A percentile compares a stretch with the other conserved stretches of the same genome.
Evolutionary conservation across 2,329 filamentous ascomycete genomes (phyloP).

Genomic region (Microsporum ferrugineum): DNA sequence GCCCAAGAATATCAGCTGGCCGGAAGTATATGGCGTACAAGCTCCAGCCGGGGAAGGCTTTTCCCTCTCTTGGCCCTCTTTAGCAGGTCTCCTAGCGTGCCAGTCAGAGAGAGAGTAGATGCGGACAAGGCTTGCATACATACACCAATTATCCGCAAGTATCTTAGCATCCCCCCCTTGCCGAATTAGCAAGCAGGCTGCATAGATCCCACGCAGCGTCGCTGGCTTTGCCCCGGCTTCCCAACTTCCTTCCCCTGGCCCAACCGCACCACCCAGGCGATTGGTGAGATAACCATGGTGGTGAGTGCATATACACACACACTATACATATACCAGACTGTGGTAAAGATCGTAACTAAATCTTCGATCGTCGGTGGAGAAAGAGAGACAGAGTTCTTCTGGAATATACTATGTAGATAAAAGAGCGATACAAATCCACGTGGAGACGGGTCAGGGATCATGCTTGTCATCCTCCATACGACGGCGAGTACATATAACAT

Average conservation of each 20-base stretch:
- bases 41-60: neutral
- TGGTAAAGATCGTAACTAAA: neutral
- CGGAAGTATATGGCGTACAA: neutral
- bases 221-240: neutral
- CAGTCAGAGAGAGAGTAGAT: neutral
- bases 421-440: neutral
- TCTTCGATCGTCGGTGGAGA: conserved; percentile 1
- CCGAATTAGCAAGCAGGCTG: neutral
- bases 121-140: no score
- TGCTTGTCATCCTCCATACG: neutral
- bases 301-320: neutral
- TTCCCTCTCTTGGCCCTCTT: neutral
- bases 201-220: neutral
- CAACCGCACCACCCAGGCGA: neutral
- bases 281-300: neutral
- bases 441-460: conserved; percentile 1
- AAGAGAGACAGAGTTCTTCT: neutral
- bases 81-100: neutral
- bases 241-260: neutral
- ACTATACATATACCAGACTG: no score
- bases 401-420: neutral
- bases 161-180: neutral
- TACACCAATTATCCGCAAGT: no score
- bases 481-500: neutral
- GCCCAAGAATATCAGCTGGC: neutral